A percentile compares a stretch with the other conserved stretches of the same genome.
Conservation (phyloP, 2,329 filamentous ascomycete species). For the Fusarium staphyleae region DNA sequence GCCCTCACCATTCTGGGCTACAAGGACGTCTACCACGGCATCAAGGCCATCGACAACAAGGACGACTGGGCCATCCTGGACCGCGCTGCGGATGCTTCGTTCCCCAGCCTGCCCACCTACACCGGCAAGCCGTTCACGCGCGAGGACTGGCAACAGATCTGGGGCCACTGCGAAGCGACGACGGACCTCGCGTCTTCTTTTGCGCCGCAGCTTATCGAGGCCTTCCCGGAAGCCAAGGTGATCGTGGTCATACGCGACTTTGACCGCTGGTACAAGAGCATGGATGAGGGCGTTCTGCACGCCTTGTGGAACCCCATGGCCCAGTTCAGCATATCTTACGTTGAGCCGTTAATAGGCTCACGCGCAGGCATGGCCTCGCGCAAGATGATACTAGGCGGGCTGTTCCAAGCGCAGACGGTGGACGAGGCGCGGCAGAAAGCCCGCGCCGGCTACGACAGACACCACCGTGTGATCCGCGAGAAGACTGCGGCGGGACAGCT, state of each 20-base stretch:
- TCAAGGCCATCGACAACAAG: slow-evolving; percentile 34
- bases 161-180: slow-evolving; percentile 39
- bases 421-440: slow-evolving; percentile 37
- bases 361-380: slow-evolving; percentile 35
- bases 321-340: slow-evolving; percentile 23
- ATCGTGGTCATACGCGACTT: slow-evolving; percentile 44
- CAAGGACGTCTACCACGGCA: slow-evolving; percentile 44
- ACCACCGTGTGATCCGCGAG: slow-evolving; percentile 42
- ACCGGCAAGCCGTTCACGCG: slow-evolving; percentile 39
- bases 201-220: slow-evolving; percentile 39
- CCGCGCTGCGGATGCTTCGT: slow-evolving; percentile 43
- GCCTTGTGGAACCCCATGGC: slow-evolving; percentile 32
- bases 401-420: slow-evolving; percentile 34
- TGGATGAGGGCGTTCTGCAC: slow-evolving; percentile 42
- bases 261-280: slow-evolving; percentile 44
- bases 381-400: slow-evolving; percentile 43
- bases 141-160: slow-evolving; percentile 46
- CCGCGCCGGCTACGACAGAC: slow-evolving; percentile 40
- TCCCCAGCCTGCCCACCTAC: slow-evolving; percentile 38
- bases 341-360: slow-evolving; percentile 45
- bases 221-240: slow-evolving; percentile 47
- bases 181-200: slow-evolving; percentile 44
- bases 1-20: slow-evolving; percentile 46
- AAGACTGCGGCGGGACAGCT: slow-evolving; percentile 38
- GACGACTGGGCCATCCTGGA: slow-evolving; percentile 39